Base-by-base conservation (phyloP, 306 rosid species). In the Vicia sativa region DNA sequence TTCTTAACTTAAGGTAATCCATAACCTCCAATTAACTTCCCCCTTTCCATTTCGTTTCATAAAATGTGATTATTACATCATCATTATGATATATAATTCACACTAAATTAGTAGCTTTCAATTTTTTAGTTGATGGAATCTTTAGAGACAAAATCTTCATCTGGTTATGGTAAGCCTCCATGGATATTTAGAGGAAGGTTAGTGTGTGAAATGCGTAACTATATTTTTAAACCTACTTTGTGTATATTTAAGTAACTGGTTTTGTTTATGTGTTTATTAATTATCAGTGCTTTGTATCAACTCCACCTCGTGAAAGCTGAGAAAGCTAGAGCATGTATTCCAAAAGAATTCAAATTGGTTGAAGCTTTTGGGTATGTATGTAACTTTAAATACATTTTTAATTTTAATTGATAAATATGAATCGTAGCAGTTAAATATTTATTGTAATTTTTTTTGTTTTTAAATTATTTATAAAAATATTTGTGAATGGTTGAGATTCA, bases 331-430 rank as follows among this genome's bases (percentile, higher is more conserved):
- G 84, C 87, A 2, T 82, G 77, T 75, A 86, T 93, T 71, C 99
- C 98, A 3, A 88, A 85, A 79, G 95, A 93, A 58, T 85, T 93
- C 59, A 90, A 82, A 83, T 74, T 93, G 60, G 91, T 93, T 59
- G 87, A 93, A 85, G 93, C 93, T 70, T 93, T 90, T 82, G 98
- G 98, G 97, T 92, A 80, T 80, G 97, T 92, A 80, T 80, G 87
- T 84, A 75, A 7, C 9, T 31, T 31, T 34, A 34, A 34, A 6
- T 34, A 6, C 1, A 34, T 34, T 34, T 31, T 0, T 6, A 34
- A 6, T 34, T 34, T 31, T 1, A 31, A 6, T 31, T 21, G n/a
- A n/a, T n/a, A n/a, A n/a, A n/a, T n/a, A n/a, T n/a, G n/a, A n/a
- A n/a, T n/a, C n/a, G n/a, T n/a, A n/a, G n/a, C n/a, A n/a, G n/a